phyloP scores from a whole-genome alignment of 371 early-diverging fungal species.

The Capniomyces stellatus region DNA sequence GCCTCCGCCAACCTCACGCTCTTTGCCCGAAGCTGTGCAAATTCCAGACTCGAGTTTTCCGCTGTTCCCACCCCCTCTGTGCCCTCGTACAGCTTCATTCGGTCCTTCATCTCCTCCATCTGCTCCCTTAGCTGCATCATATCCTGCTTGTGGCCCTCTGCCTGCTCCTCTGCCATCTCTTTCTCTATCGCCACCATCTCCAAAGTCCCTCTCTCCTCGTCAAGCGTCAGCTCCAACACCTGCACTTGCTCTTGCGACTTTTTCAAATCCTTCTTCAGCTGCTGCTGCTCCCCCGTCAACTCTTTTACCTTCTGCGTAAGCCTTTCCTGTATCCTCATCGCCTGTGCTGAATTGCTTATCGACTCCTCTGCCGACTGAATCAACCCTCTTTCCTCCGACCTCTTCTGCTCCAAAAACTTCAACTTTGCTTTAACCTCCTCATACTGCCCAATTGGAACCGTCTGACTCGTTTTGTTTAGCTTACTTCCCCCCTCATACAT shows the following conservation, averaged over 20 bases:
- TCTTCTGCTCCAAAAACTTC: slow-evolving; percentile 56
- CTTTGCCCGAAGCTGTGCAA: slow-evolving; percentile 51
- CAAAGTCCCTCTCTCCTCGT: slow-evolving; percentile 50
- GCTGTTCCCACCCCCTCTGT: slow-evolving; percentile 1
- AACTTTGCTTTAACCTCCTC: slow-evolving; percentile 72
- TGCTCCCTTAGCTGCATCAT: slow-evolving; percentile 49
- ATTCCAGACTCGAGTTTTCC: slow-evolving; percentile 27
- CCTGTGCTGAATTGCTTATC: slow-evolving; percentile 54
- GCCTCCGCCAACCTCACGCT: slow-evolving; percentile 80
- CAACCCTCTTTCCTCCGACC: slow-evolving; percentile 60
- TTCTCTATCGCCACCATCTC: slow-evolving; percentile 79
- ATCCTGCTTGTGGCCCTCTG: slow-evolving; percentile 59
- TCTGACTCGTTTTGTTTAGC: slow-evolving; percentile 11
- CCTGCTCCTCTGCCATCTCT: slow-evolving; percentile 78
- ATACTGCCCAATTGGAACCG: slow-evolving; percentile 43
- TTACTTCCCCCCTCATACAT: slow-evolving; percentile 6
- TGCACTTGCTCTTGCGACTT: slow-evolving; percentile 2
- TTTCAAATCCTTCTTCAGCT: slow-evolving; percentile 35
- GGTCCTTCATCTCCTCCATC: slow-evolving; percentile 51
- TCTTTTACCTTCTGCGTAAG: slow-evolving; percentile 48
- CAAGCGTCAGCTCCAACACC: slow-evolving; percentile 27
- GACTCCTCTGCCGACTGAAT: slow-evolving; percentile 51
- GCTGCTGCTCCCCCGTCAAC: slow-evolving; percentile 52
- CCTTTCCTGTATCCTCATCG: slow-evolving; percentile 40
- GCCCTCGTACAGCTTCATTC: slow-evolving; percentile 4